Conservation (phyloP, 495 filamentous ascomycete genomes). For the Hyaloscypha variabilis region DNA sequence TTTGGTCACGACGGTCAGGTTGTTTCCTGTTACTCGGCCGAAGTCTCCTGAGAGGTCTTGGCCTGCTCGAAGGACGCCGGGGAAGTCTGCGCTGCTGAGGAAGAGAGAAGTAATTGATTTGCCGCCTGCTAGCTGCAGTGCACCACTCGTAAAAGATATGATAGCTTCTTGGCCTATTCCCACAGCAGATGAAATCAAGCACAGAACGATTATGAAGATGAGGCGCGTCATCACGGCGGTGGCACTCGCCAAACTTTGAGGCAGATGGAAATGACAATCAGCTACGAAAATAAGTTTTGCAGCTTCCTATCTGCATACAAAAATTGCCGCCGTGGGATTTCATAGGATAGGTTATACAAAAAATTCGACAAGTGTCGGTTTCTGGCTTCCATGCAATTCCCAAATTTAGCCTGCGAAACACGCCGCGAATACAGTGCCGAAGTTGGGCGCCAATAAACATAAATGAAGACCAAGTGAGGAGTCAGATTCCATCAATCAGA, state of each 20-base stretch:
- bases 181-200: background rate
- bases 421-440: background rate
- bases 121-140: conserved; percentile 45
- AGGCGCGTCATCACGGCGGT: background rate
- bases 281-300: background rate
- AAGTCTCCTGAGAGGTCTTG: conserved; percentile 70
- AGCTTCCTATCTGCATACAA: background rate
- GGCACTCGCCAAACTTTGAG: background rate
- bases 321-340: no score
- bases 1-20: conserved; percentile 55
- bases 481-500: conserved; percentile 3
- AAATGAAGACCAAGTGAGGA: background rate
- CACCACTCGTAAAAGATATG: background rate
- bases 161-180: background rate
- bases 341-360: background rate
- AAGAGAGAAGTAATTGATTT: conserved; percentile 49
- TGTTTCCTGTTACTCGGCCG: conserved; percentile 63
- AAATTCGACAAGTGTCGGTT: background rate
- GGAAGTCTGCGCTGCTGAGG: conserved; percentile 58
- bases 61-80: conserved; percentile 67
- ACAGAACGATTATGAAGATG: background rate
- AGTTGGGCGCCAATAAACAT: background rate
- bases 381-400: background rate
- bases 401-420: background rate
- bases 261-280: background rate